Conservation (phyloP, 2,329 filamentous ascomycete genomes). For the Trichoderma atrobrunneum region DNA sequence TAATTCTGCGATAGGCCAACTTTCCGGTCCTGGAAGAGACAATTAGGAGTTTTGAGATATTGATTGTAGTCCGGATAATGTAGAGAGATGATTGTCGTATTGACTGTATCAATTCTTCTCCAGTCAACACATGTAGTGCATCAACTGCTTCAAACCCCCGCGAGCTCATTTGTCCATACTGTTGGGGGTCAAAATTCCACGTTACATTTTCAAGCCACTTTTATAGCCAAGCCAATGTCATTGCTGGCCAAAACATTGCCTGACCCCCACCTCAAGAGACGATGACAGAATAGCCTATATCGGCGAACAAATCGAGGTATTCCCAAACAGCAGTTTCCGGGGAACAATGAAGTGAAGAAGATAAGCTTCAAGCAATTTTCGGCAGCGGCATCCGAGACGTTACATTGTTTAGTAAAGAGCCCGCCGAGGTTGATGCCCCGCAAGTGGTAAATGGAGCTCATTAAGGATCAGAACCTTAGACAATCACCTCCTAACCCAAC, state of each 20-base stretch:
- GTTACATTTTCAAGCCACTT: constrained; percentile 15
- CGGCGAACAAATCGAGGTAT: background rate
- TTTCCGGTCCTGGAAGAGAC: background rate
- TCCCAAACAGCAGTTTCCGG: background rate
- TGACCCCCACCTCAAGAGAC: constrained; percentile 10
- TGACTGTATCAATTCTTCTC: background rate
- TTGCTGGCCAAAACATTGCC: background rate
- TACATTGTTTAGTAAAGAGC: constrained; percentile 10
- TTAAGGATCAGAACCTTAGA: background rate
- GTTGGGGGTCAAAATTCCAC: constrained; percentile 12
- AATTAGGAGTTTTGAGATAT: background rate
- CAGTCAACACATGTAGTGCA: background rate
- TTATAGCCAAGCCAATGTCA: background rate
- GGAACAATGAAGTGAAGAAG: background rate
- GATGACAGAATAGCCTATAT: background rate
- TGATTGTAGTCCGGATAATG: background rate
- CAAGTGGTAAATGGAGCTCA: background rate
- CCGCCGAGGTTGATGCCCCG: background rate
- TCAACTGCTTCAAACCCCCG: background rate
- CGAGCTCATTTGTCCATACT: background rate
- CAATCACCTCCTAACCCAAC: background rate
- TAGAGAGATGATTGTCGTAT: background rate
- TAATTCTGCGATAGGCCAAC: background rate
- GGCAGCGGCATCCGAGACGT: constrained; percentile 4
- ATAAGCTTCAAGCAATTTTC: background rate